Evolutionary conservation across 2,329 filamentous ascomycete species (phyloP), one percentile per base, ranked within the genome.

Genomic region (Nannizziopsis arthrosporioides): DNA sequence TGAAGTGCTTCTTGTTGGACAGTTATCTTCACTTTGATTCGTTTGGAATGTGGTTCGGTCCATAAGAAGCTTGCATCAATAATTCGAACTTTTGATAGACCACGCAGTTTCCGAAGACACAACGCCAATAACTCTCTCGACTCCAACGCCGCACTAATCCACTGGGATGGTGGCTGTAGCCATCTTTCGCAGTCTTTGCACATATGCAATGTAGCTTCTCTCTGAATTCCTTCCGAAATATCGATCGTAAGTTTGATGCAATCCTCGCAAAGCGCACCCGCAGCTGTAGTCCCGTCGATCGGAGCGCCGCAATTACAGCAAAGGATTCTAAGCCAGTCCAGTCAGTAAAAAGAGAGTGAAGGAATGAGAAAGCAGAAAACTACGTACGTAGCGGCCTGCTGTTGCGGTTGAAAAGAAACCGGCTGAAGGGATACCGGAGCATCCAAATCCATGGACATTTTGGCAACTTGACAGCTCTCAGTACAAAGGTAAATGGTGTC

Each of bases 271-370:
- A 95, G 81, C 36, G 92, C 89, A 53, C 88, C 88, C 46, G 84
- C 82, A 19, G 85, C 76, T 11, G 81, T 80, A 14, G 88, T 94
- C 66, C 92, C 92, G 68, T 95, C 89, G 61, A 98, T 94, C 35
- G 90, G 83, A 52, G 86, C 88, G 62, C 90, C 92, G 68, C 92
- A 98, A 75, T 96, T 94, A 73, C 87, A 94, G 70, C 92, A 98
- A 50, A 98, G 84, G 63, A 96, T 94, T n/a, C 81, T 85, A 51
- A 19, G 42, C 46, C 43, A 34, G 18, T 48, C 32, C 12, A 5
- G 5, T 19, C 11, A 12, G 38, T 22, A 4, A 6, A 41, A 17
- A 41, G 11, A 31, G 37, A 11, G 30, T 15, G 2, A 40, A 9
- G 32, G 7, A 3, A 6, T n/a, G 32, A 18, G 19, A 17, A 9